These are phyloP conservation scores for Fusarium luffae DNA, from an alignment of 2,329 filamentous ascomycete genomes.

Conservation along the genomic window DNA sequence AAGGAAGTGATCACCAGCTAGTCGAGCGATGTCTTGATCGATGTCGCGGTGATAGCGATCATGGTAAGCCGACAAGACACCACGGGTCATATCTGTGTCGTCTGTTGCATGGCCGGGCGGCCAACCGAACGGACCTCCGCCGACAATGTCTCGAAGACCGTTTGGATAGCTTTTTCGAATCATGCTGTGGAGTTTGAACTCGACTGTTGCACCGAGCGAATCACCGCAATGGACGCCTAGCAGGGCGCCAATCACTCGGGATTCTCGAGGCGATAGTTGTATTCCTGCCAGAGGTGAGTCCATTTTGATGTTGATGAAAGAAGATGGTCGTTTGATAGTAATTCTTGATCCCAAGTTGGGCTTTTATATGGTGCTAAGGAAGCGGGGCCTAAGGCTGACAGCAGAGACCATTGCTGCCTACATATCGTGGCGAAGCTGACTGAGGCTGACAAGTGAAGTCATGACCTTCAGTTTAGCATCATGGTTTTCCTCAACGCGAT, in stretches of 20 bases:
- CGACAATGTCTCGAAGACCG: slow-evolving; percentile 56
- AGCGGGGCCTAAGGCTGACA: neutral
- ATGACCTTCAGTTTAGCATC: too few species aligned
- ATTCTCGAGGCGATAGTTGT: slow-evolving; percentile 31
- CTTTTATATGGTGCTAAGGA: neutral
- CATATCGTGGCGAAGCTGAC: neutral
- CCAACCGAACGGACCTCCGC: slow-evolving; percentile 58
- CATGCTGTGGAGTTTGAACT: slow-evolving; percentile 53
- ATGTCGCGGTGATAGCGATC: slow-evolving; percentile 30
- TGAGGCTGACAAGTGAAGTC: neutral
- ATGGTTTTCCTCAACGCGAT: too few species aligned
- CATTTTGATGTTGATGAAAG: neutral
- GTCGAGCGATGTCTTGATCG: slow-evolving; percentile 46
- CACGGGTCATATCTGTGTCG: slow-evolving; percentile 60
- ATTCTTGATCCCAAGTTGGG: too few species aligned
- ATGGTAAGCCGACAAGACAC: slow-evolving; percentile 57
- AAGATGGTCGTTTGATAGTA: neutral
- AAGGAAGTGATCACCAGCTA: slow-evolving; percentile 54
- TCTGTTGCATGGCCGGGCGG: slow-evolving; percentile 58
- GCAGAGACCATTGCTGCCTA: neutral
- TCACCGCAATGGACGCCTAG: slow-evolving; percentile 61
- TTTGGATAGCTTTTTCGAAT: slow-evolving; percentile 51
- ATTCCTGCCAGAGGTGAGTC: neutral
- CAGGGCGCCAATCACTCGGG: slow-evolving; percentile 56
- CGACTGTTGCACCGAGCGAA: slow-evolving; percentile 58